Evolutionary conservation across 257 asterid species (phyloP), one percentile per base, ranked within the genome.

Genomic region (Catharanthus roseus): DNA sequence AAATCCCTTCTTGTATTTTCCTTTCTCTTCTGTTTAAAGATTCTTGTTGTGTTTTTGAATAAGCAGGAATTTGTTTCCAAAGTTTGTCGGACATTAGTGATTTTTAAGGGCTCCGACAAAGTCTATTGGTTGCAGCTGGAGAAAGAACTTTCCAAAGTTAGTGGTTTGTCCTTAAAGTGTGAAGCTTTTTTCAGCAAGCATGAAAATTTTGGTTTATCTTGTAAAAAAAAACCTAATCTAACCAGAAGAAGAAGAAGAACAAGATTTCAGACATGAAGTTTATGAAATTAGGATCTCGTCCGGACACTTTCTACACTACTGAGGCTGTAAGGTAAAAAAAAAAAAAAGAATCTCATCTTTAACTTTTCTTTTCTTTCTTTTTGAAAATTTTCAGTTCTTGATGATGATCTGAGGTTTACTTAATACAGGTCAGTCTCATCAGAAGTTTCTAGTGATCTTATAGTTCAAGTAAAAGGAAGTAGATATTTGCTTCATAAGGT

Each of bases 401-500:
- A 72, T 42, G 61, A 21, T 57, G 45, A 21, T 57, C 74, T 3
- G 26, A 8, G 42, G 3, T 38, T 31, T 54, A 69, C 79, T 79
- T 80, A 74, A 72, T 70, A 72, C 83, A 91, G 97, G 86, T 86
- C 93, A 56, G 93, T 91, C 6, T 83, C 95, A 63, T 85, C 97
- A 12, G 97, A 89, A 70, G 91, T 91, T 56, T 80, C 93, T 26
- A 89, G 95, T 78, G 97, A 91, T 82, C 91, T 91, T 65, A 86
- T 85, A 64, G 76, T 91, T 62, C 93, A 89, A 82, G 91, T 91
- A 3, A 84, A 86, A 38, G 96, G 90, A 66, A 84, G 81, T 77
- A 83, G 91, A 84, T 91, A 87, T 69, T 51, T 87, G 75, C 95
- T 91, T 74, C 97, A 91, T 50, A 91, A 91, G 96, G 96, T 91